Percentiles rank a stretch among this genome's conserved stretches.
Conservation (phyloP, 2,329 filamentous ascomycete species). For the Diaporthe amygdali region DNA sequence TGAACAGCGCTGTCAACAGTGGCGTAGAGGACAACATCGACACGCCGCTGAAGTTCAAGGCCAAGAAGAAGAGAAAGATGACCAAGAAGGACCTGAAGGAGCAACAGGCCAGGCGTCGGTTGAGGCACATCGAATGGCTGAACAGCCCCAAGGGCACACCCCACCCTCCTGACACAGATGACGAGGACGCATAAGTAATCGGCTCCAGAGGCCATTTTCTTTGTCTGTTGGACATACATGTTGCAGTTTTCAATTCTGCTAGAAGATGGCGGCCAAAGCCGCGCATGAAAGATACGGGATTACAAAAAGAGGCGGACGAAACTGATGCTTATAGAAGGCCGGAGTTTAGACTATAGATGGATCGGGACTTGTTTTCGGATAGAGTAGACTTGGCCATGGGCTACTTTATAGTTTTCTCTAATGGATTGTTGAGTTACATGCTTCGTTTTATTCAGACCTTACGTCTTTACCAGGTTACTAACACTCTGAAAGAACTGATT, state of each 20-base stretch:
- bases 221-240: not conserved
- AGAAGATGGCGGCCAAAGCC: not conserved
- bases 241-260: not conserved
- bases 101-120: slow-evolving; percentile 80
- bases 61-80: slow-evolving; percentile 97
- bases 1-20: slow-evolving; percentile 73
- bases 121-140: slow-evolving; percentile 86
- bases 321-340: not conserved
- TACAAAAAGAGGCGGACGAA: slow-evolving; percentile 2
- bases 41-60: slow-evolving; percentile 80
- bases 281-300: not conserved
- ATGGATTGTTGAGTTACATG: not conserved
- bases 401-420: not conserved
- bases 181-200: slow-evolving; percentile 57
- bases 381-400: slow-evolving; percentile 1
- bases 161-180: slow-evolving; percentile 77
- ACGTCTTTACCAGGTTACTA: no score
- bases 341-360: slow-evolving; percentile 7
- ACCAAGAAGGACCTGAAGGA: slow-evolving; percentile 97
- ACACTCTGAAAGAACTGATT: not conserved
- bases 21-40: slow-evolving; percentile 80
- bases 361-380: not conserved
- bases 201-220: not conserved
- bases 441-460: not conserved
- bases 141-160: slow-evolving; percentile 86